Percentiles rank a stretch among this genome's conserved stretches.
Evolutionary conservation across 75 land plant genomes (phyloP).

Genomic region (Pinus tabuliformis): DNA sequence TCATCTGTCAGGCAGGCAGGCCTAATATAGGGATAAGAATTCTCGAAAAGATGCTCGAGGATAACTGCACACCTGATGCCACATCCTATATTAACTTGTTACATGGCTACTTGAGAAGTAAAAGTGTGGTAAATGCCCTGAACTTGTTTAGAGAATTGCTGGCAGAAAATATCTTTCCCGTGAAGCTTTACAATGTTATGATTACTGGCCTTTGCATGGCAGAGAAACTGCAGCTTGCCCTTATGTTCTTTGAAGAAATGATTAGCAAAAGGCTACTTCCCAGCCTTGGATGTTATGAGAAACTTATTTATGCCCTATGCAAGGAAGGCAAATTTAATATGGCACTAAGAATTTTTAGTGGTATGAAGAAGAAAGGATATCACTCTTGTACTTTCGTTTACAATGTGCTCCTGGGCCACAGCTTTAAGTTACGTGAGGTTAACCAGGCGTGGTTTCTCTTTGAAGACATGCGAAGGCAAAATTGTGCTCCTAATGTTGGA

Average conservation of each 20-base stretch:
- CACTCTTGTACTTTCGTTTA: slow-evolving; percentile 38
- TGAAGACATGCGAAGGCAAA: slow-evolving; percentile 5
- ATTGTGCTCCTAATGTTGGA: slow-evolving; percentile 4
- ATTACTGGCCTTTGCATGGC: slow-evolving; percentile 46
- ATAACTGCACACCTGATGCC: slow-evolving; percentile 26
- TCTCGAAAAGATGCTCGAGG: slow-evolving; percentile 34
- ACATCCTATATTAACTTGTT: slow-evolving; percentile 34
- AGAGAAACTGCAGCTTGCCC: slow-evolving; percentile 27
- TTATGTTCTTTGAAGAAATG: slow-evolving; percentile 25
- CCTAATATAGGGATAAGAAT: slow-evolving; percentile 32
- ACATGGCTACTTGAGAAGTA: slow-evolving; percentile 42
- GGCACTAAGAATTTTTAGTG: slow-evolving; percentile 29
- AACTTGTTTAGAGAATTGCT: slow-evolving; percentile 27
- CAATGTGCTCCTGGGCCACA: slow-evolving; percentile 36
- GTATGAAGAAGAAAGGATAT: slow-evolving; percentile 21
- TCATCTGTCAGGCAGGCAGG: slow-evolving; percentile 24
- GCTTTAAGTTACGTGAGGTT: slow-evolving; percentile 20
- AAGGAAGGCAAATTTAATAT: slow-evolving; percentile 15
- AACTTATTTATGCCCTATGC: slow-evolving; percentile 27
- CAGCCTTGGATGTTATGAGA: slow-evolving; percentile 43
- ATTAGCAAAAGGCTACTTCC: slow-evolving; percentile 27
- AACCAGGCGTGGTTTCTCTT: slow-evolving; percentile 26
- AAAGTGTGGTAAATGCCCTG: slow-evolving; percentile 30
- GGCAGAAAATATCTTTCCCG: slow-evolving; percentile 11
- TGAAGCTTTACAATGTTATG: slow-evolving; percentile 41